These are phyloP conservation scores for Salicornia ramosissima DNA, from an alignment of 148 eudicot genomes.

Conservation along the genomic window DNA sequence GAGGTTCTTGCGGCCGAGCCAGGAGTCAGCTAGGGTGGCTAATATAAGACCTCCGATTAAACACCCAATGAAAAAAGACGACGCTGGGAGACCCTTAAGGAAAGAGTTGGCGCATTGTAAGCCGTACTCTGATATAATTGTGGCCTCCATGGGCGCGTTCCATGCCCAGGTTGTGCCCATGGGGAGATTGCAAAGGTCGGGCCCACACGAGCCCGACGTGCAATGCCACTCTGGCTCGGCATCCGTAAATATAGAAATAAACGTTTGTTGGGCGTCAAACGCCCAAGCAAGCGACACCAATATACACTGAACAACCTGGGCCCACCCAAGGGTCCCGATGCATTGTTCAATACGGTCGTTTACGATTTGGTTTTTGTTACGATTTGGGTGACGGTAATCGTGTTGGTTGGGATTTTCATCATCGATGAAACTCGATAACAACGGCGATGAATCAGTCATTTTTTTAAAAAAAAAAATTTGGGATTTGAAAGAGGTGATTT, in stretches of 20 bases:
- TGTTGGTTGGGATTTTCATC: neutral
- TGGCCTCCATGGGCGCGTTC: conserved; percentile 34
- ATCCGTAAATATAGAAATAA: conserved; percentile 65
- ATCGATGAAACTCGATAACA: conserved; percentile 8
- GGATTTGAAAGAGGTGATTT: neutral
- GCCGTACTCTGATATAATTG: conserved; percentile 59
- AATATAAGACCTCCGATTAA: conserved; percentile 46
- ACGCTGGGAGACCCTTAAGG: conserved; percentile 53
- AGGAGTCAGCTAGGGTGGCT: conserved; percentile 56
- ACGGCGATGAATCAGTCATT: conserved; percentile 17
- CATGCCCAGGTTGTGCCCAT: conserved; percentile 35
- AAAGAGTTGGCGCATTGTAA: conserved; percentile 47
- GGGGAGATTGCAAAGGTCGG: conserved; percentile 33
- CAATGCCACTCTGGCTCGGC: conserved; percentile 55
- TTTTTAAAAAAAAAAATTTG: no score
- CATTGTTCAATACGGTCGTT: conserved; percentile 49
- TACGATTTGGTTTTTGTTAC: neutral
- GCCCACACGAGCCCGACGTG: conserved; percentile 17
- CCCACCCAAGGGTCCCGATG: conserved; percentile 55
- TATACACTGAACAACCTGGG: conserved; percentile 41
- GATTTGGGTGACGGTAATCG: neutral
- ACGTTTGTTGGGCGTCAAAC: conserved; percentile 73
- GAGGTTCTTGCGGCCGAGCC: conserved; percentile 55
- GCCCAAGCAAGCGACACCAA: conserved; percentile 58
- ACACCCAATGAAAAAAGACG: conserved; percentile 62